These are phyloP conservation scores for Otatea glauca DNA, from an alignment of 176 grass and related monocot species.

Conservation along the genomic window DNA sequence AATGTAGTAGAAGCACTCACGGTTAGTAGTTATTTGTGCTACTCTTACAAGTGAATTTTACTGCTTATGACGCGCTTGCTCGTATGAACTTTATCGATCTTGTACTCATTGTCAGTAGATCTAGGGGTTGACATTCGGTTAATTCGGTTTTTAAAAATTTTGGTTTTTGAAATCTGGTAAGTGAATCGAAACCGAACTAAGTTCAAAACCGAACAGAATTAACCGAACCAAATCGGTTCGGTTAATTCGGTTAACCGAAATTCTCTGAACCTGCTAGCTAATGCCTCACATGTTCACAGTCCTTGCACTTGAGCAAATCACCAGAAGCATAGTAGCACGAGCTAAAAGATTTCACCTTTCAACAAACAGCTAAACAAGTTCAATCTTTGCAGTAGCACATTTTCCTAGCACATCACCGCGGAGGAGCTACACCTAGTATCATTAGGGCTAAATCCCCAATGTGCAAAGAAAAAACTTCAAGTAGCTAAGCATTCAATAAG, in stretches of 20 bases:
- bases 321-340: neutral
- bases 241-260: no score
- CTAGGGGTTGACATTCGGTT: no score
- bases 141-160: no score
- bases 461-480: no score
- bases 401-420: neutral
- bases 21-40: neutral
- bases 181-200: no score
- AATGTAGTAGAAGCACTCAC: conserved; percentile 9
- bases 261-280: no score
- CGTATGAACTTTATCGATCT: neutral
- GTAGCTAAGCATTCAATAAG: no score
- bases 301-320: neutral
- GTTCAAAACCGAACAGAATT: no score
- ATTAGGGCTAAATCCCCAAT: neutral
- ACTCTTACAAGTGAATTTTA: neutral
- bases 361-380: neutral
- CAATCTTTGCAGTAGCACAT: neutral
- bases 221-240: no score
- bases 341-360: neutral
- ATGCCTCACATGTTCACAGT: no score
- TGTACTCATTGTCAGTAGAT: neutral
- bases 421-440: no score
- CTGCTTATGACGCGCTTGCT: neutral
- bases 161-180: no score